Base-by-base conservation (phyloP, 257 asterid genomes). In the Fraxinus quadrangulata region DNA sequence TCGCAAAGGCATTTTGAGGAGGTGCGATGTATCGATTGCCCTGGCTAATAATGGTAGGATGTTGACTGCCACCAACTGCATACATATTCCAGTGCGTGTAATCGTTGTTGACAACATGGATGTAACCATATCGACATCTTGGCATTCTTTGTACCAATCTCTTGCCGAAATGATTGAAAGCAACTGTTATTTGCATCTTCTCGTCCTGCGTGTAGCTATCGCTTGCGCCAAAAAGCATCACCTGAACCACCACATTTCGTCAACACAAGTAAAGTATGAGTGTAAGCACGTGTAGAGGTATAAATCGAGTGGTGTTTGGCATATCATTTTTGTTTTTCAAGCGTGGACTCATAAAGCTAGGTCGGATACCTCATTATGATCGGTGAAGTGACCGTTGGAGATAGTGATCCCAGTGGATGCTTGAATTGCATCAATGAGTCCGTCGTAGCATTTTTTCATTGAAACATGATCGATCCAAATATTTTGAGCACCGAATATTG, bases 111-210 rank as follows among this genome's bases (percentile, higher is more conserved):
- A 83, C 84, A 0, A 81, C 86, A 6, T 86, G 89, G 69, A 81
- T 6, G 63, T 66, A 86, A 0, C 87, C 87, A 2, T 1, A 77
- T 34, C 87, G 56, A 9, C 78, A 77, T 73, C 81, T 77, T 0
- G 92, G 91, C 92, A 89, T 85, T 59, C 91, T 87, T 67, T 87
- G 91, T 6, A 85, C 68, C 81, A 89, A 19, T 70, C 90, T 83
- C 81, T 85, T 85, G 0, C 90, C 89, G 5, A 88, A 88, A 65
- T 88, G 90, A 67, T 89, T 87, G 85, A 85, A 89, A 5, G 91
- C 91, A 9, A 87, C 76, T 0, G 92, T 89, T 1, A 89, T 69
- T 68, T 89, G 92, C 92, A 89, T 89, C 4, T 77, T 76, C 71
- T 33, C 54, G 75, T 89, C 91, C 1, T 9, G 16, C 0, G 79